phyloP scores from a whole-genome alignment of 169 alveolate species.

The Cardiosporidium cionae region DNA sequence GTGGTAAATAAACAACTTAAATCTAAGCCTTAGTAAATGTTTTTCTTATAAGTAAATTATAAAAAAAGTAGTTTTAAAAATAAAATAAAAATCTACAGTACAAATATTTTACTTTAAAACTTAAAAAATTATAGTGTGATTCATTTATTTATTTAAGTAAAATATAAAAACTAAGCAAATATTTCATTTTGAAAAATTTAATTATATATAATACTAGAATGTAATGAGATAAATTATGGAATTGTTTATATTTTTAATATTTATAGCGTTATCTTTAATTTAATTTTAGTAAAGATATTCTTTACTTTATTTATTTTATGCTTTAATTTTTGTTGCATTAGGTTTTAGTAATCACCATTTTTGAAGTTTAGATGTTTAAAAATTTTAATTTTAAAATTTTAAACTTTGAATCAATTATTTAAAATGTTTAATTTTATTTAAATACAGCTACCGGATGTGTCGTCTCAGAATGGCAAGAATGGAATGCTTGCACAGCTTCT shows the following conservation, averaged over 20 bases:
- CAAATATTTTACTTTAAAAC: too few relatives aligned
- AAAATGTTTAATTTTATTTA: slow-evolving; percentile 20
- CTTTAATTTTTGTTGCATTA: slow-evolving; percentile 3
- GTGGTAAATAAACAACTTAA: too few relatives aligned
- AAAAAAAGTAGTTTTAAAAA: too few relatives aligned
- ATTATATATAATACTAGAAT: too few relatives aligned
- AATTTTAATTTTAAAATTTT: slow-evolving; percentile 25
- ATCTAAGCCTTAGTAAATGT: too few relatives aligned
- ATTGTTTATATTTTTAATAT: background rate
- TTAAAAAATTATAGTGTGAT: too few relatives aligned
- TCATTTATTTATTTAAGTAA: too few relatives aligned
- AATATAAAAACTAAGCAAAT: too few relatives aligned
- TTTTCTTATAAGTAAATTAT: too few relatives aligned
- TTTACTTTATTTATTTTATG: background rate
- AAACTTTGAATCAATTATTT: slow-evolving; percentile 10
- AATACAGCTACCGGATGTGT: slow-evolving; percentile 31
- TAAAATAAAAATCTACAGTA: too few relatives aligned
- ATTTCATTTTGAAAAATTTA: too few relatives aligned
- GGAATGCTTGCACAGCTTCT: slow-evolving; percentile 41
- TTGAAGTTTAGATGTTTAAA: slow-evolving; percentile 6
- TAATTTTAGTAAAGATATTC: background rate
- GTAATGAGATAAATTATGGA: too few relatives aligned
- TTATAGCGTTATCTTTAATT: background rate
- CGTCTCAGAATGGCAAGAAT: slow-evolving; percentile 40
- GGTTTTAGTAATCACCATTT: slow-evolving; percentile 6